Conservation (phyloP, 2,329 filamentous ascomycete genomes). For the Colletotrichum cordylinicola region DNA sequence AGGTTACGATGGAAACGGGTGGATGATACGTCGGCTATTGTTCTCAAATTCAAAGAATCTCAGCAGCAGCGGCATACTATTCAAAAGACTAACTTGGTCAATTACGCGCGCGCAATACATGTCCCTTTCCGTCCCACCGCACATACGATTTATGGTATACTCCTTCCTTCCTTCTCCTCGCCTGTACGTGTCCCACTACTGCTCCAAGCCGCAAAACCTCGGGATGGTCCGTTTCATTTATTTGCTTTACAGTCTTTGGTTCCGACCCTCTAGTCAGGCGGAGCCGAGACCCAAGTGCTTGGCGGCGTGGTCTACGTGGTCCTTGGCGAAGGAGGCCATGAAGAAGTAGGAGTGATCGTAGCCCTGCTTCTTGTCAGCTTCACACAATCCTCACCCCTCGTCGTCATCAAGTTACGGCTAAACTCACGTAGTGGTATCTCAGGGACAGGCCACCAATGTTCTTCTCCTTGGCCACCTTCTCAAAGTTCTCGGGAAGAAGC, state of each 20-base stretch:
- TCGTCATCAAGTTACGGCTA: background rate
- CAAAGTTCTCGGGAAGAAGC: conserved; percentile 91
- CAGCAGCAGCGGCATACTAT: conserved; percentile 6
- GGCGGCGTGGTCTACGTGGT: conserved; percentile 91
- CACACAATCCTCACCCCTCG: background rate
- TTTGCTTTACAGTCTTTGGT: conserved; percentile 5
- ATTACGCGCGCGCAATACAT: background rate
- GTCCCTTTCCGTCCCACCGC: background rate
- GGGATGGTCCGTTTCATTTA: background rate
- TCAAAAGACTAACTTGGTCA: background rate
- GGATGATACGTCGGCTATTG: conserved; percentile 12
- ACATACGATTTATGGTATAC: conserved; percentile 7
- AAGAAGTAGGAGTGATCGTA: conserved; percentile 99
- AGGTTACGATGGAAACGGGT: conserved; percentile 14
- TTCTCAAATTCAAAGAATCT: conserved; percentile 18
- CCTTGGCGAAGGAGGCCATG: conserved; percentile 87
- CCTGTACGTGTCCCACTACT: background rate
- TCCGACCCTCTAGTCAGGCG: conserved; percentile 15
- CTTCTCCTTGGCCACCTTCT: conserved; percentile 76
- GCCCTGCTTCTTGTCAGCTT: conserved; percentile 51
- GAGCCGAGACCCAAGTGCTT: conserved; percentile 68
- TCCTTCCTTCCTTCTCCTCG: background rate
- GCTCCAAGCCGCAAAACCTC: background rate
- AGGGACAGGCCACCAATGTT: conserved; percentile 77
- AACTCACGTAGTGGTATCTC: conserved; percentile 77